A percentile compares a stretch with the other conserved stretches of the same genome.
phyloP scores from a whole-genome alignment of 176 grass and related monocot species.

The Zoysia japonica region DNA sequence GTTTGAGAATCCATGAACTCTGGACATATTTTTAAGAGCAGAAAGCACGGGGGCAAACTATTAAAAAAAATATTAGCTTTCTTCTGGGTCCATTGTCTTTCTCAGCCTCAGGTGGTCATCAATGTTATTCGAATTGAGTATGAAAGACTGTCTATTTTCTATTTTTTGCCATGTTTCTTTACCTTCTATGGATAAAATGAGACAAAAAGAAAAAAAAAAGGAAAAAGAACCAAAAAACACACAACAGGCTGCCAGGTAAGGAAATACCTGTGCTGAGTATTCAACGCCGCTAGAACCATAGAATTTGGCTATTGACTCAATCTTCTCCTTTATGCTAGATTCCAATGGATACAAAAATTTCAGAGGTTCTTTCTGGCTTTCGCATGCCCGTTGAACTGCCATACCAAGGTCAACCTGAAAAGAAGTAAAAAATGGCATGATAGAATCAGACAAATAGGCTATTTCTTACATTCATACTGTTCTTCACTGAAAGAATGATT shows the following conservation, averaged over 20 bases:
- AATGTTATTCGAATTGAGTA: neutral
- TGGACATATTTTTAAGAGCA: neutral
- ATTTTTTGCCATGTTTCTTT: neutral
- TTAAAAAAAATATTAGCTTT: too few relatives aligned
- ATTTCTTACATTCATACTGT: neutral
- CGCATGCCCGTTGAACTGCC: slow-evolving; percentile 88
- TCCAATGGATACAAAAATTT: slow-evolving; percentile 91
- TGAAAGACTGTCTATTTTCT: neutral
- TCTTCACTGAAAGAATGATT: neutral
- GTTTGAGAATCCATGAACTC: neutral
- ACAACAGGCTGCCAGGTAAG: neutral
- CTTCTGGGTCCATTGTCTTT: neutral
- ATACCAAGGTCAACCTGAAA: slow-evolving; percentile 89
- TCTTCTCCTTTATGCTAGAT: slow-evolving; percentile 90
- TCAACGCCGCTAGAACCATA: slow-evolving; percentile 89
- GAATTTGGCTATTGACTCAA: slow-evolving; percentile 84
- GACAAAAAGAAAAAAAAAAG: neutral
- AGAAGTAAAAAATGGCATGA: slow-evolving; percentile 12
- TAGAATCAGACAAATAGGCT: neutral
- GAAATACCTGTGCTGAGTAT: slow-evolving; percentile 80
- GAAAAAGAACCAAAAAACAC: too few relatives aligned
- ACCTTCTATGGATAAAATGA: neutral
- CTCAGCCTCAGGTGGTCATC: neutral
- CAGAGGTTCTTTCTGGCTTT: slow-evolving; percentile 66
- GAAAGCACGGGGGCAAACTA: neutral